A percentile compares a stretch with the other conserved stretches of the same genome.
Evolutionary conservation across 2,329 filamentous ascomycete species (phyloP).

Genomic region (Aspergillus versicolor): DNA sequence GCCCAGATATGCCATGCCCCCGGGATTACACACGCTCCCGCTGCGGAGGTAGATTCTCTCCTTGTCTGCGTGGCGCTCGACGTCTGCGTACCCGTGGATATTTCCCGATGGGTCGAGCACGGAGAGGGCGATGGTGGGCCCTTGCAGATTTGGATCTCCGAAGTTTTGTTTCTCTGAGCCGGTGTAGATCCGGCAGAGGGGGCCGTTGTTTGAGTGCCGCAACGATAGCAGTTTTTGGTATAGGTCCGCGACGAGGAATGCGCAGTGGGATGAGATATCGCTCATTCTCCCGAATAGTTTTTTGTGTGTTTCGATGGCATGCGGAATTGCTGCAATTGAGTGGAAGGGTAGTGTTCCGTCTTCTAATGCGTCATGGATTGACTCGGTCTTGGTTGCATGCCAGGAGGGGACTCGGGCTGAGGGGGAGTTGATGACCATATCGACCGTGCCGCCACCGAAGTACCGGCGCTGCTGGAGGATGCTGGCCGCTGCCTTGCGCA

Average conservation of each 20-base stretch:
- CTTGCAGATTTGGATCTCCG: slow-evolving; percentile 10
- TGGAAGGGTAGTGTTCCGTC: slow-evolving; percentile 17
- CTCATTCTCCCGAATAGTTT: slow-evolving; percentile 5
- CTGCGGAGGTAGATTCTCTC: slow-evolving; percentile 17
- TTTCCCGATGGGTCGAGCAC: slow-evolving; percentile 3
- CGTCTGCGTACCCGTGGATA: slow-evolving; percentile 10
- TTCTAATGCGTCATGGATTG: slow-evolving; percentile 12
- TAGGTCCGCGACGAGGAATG: slow-evolving; percentile 1
- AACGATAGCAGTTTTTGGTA: slow-evolving; percentile 3
- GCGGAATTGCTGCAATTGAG: slow-evolving; percentile 12
- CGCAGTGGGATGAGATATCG: slow-evolving; percentile 10
- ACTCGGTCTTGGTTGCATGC: slow-evolving; percentile 12
- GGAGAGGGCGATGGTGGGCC: slow-evolving; percentile 13
- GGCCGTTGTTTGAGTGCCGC: slow-evolving; percentile 10
- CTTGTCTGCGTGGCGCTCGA: slow-evolving; percentile 12
- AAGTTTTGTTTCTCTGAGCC: slow-evolving; percentile 1
- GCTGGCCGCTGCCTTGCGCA: slow-evolving; percentile 7
- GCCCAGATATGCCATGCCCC: slow-evolving; percentile 14
- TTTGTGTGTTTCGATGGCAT: slow-evolving; percentile 11
- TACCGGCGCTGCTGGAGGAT: slow-evolving; percentile 13
- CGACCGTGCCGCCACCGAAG: slow-evolving; percentile 18
- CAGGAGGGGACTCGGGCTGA: background rate
- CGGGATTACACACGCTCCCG: slow-evolving; percentile 17
- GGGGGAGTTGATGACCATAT: slow-evolving; percentile 15
- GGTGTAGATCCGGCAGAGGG: slow-evolving; percentile 12